A percentile compares a stretch with the other conserved stretches of the same genome.
phyloP scores from a whole-genome alignment of 2,329 filamentous ascomycete genomes.

The Calonectria ilicicola region DNA sequence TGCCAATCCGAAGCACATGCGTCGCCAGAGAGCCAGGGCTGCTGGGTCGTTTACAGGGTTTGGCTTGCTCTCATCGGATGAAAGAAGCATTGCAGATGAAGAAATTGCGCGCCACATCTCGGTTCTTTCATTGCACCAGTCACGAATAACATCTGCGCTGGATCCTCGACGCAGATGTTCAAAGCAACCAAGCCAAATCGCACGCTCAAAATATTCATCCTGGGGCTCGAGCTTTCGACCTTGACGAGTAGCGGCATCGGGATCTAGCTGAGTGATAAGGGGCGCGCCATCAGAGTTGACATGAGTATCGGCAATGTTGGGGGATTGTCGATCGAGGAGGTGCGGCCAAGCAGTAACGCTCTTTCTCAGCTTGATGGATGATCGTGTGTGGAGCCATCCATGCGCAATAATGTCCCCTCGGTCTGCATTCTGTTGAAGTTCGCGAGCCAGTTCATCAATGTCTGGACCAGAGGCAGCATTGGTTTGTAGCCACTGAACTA shows the following conservation, averaged over 20 bases:
- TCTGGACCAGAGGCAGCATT: slow-evolving; percentile 78
- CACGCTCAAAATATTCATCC: slow-evolving; percentile 89
- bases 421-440: slow-evolving; percentile 81
- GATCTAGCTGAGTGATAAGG: slow-evolving; percentile 89
- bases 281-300: slow-evolving; percentile 71
- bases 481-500: slow-evolving; percentile 88
- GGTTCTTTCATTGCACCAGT: slow-evolving; percentile 87
- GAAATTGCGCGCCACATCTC: slow-evolving; percentile 91
- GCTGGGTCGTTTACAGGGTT: slow-evolving; percentile 51
- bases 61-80: slow-evolving; percentile 59
- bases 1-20: slow-evolving; percentile 79
- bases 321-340: slow-evolving; percentile 72
- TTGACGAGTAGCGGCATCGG: slow-evolving; percentile 88
- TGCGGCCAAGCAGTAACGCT: slow-evolving; percentile 77
- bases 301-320: slow-evolving; percentile 67
- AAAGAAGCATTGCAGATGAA: slow-evolving; percentile 78
- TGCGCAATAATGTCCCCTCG: slow-evolving; percentile 85
- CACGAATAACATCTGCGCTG: slow-evolving; percentile 77
- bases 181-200: slow-evolving; percentile 94
- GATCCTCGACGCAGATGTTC: slow-evolving; percentile 91
- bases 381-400: slow-evolving; percentile 93
- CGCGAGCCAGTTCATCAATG: slow-evolving; percentile 80
- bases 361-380: slow-evolving; percentile 91
- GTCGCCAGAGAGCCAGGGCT: slow-evolving; percentile 76
- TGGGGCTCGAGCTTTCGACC: slow-evolving; percentile 80